Percentiles rank a stretch among this genome's conserved stretches.
Conservation (phyloP, 352 stramenopile genomes). For the Phytophthora idaei region DNA sequence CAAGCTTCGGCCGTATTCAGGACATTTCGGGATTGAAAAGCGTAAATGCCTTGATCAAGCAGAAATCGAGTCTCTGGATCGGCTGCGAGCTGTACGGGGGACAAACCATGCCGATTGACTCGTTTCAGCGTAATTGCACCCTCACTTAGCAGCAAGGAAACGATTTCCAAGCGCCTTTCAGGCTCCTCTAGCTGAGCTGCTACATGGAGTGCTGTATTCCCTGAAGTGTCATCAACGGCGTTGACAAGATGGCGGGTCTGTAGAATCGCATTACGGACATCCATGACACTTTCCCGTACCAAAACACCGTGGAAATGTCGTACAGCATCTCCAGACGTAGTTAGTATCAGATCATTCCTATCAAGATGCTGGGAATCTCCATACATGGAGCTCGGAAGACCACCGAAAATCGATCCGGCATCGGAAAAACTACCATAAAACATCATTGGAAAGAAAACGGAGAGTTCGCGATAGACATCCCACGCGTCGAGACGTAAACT, state of each 20-base stretch:
- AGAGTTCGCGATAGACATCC: constrained; percentile 62
- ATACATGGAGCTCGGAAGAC: constrained; percentile 36
- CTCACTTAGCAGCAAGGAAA: constrained; percentile 60
- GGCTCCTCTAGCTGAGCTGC: constrained; percentile 57
- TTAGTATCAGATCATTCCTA: constrained; percentile 11
- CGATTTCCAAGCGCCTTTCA: constrained; percentile 50
- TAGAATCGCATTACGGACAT: constrained; percentile 58
- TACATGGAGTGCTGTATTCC: constrained; percentile 67
- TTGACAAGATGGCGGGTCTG: constrained; percentile 62
- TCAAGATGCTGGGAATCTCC: background rate
- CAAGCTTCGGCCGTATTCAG: background rate
- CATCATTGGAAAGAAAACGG: constrained; percentile 59
- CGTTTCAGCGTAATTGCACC: constrained; percentile 49
- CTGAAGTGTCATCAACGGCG: constrained; percentile 48
- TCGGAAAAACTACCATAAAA: constrained; percentile 70
- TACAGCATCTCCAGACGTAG: constrained; percentile 31
- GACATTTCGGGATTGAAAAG: constrained; percentile 40
- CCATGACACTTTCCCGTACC: constrained; percentile 52
- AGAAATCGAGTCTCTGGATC: constrained; percentile 36
- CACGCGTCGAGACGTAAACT: constrained; percentile 57
- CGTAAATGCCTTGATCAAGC: constrained; percentile 57
- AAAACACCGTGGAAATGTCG: constrained; percentile 55
- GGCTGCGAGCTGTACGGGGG: constrained; percentile 47
- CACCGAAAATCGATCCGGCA: constrained; percentile 61
- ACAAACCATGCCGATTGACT: constrained; percentile 61